Percentiles rank a stretch among this genome's conserved stretches.
Conservation (phyloP, 768 basidiomycete species). For the Mycena floridula region DNA sequence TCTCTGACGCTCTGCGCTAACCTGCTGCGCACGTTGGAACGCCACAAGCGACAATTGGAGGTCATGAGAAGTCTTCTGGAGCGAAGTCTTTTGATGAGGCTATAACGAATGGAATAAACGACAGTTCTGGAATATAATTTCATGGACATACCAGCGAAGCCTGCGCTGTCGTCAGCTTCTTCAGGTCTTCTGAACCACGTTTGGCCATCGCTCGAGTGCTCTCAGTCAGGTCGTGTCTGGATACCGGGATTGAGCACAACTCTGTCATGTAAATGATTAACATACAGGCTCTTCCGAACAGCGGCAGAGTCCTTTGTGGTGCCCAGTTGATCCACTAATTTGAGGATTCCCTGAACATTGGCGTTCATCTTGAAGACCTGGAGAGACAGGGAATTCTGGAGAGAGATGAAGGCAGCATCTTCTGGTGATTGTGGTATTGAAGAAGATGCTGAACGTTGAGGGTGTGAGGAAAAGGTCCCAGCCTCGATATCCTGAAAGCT, state of each 20-base stretch:
- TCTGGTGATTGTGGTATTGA: slow-evolving; percentile 24
- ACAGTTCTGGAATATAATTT: neutral
- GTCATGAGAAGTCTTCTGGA: slow-evolving; percentile 93
- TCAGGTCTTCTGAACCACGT: slow-evolving; percentile 88
- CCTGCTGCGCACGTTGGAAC: slow-evolving; percentile 88
- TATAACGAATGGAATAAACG: slow-evolving; percentile 19
- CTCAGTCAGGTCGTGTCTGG: slow-evolving; percentile 90
- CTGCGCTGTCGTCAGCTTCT: slow-evolving; percentile 75
- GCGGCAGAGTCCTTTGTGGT: slow-evolving; percentile 72
- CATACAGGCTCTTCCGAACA: slow-evolving; percentile 82
- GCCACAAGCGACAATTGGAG: slow-evolving; percentile 84
- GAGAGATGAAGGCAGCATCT: slow-evolving; percentile 66
- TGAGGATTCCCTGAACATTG: slow-evolving; percentile 92
- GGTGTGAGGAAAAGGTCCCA: slow-evolving; percentile 32
- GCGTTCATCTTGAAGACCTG: slow-evolving; percentile 99
- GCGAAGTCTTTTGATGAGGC: slow-evolving; percentile 75
- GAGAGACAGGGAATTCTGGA: slow-evolving; percentile 78
- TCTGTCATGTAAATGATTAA: slow-evolving; percentile 10
- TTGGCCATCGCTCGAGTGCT: slow-evolving; percentile 93
- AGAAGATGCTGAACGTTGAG: slow-evolving; percentile 21
- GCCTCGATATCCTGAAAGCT: slow-evolving; percentile 55
- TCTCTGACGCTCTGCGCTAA: slow-evolving; percentile 85
- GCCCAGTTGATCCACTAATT: slow-evolving; percentile 95
- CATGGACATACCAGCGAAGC: slow-evolving; percentile 39
- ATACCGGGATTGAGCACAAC: neutral